phyloP scores from a whole-genome alignment of 495 filamentous ascomycete species.

The Penicillium maclennaniae region DNA sequence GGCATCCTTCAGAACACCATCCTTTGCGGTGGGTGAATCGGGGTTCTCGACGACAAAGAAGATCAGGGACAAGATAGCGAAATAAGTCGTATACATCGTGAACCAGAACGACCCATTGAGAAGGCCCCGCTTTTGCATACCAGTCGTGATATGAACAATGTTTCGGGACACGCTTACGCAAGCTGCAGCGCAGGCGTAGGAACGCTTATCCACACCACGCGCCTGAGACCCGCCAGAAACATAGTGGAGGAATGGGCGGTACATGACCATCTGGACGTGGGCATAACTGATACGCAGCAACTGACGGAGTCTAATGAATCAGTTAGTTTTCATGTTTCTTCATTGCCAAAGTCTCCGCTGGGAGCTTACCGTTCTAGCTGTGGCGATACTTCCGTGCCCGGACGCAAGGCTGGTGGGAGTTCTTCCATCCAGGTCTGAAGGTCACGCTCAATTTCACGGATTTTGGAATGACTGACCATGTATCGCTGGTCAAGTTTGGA shows the following conservation, averaged over 20 bases:
- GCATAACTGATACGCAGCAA: slow-evolving; percentile 82
- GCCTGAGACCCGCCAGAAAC: slow-evolving; percentile 67
- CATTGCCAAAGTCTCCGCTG: neutral
- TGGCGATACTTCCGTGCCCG: slow-evolving; percentile 67
- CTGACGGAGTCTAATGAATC: slow-evolving; percentile 65
- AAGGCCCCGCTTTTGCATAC: slow-evolving; percentile 80
- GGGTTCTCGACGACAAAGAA: slow-evolving; percentile 92
- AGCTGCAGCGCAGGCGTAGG: slow-evolving; percentile 88
- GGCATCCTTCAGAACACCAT: slow-evolving; percentile 78
- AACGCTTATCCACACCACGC: slow-evolving; percentile 74
- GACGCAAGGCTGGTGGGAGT: slow-evolving; percentile 69
- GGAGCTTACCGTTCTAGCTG: slow-evolving; percentile 68
- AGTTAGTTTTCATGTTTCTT: slow-evolving; percentile 1
- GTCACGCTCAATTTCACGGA: slow-evolving; percentile 86
- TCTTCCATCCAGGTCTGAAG: slow-evolving; percentile 79
- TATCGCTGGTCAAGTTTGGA: slow-evolving; percentile 61
- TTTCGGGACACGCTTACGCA: slow-evolving; percentile 90
- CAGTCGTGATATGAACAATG: slow-evolving; percentile 85
- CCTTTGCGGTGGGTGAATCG: slow-evolving; percentile 65
- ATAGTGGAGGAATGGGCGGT: slow-evolving; percentile 93
- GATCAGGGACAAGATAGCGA: slow-evolving; percentile 82
- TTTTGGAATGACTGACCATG: slow-evolving; percentile 81
- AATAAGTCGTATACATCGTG: slow-evolving; percentile 93
- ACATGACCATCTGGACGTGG: slow-evolving; percentile 92
- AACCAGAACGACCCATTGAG: slow-evolving; percentile 96